phyloP scores from a whole-genome alignment of 2,329 filamentous ascomycete species.

The Rutstroemia sp. region DNA sequence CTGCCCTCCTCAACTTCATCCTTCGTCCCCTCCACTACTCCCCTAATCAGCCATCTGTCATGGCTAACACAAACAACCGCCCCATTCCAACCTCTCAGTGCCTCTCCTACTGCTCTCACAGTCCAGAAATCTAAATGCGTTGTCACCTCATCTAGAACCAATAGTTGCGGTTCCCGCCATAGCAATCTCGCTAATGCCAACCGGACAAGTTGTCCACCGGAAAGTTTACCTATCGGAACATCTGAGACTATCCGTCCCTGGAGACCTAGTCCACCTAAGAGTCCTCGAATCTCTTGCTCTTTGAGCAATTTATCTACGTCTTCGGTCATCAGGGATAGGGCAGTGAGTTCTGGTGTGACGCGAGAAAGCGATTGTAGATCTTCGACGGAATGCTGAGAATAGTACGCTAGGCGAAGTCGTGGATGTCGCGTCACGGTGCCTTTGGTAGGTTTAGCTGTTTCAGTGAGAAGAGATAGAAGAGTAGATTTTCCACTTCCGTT shows the following conservation, averaged over 20 bases:
- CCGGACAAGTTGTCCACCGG: conserved; percentile 74
- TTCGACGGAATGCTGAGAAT: conserved; percentile 74
- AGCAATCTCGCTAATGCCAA: conserved; percentile 85
- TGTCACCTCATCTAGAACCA: conserved; percentile 95
- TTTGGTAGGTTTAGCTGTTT: conserved; percentile 46
- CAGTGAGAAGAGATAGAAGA: conserved; percentile 63
- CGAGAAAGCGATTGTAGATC: conserved; percentile 50
- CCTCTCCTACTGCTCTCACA: conserved; percentile 61
- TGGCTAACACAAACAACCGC: conserved; percentile 74
- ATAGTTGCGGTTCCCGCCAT: conserved; percentile 96
- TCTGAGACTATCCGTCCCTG: conserved; percentile 65
- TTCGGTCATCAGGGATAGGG: conserved; percentile 53
- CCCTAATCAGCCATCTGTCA: conserved; percentile 73
- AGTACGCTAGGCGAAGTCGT: conserved; percentile 64
- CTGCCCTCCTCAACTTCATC: conserved; percentile 37
- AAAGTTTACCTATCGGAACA: conserved; percentile 64
- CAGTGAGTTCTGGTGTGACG: conserved; percentile 47
- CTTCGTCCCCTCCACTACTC: conserved; percentile 58
- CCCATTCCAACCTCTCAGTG: conserved; percentile 61
- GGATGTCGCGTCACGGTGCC: conserved; percentile 61
- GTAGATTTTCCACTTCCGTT: conserved; percentile 83
- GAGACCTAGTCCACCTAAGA: conserved; percentile 64
- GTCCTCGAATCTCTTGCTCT: conserved; percentile 60
- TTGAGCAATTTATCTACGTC: conserved; percentile 45
- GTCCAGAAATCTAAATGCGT: conserved; percentile 84